Conservation (phyloP, 768 basidiomycete genomes). For the Amanita rubescens region DNA sequence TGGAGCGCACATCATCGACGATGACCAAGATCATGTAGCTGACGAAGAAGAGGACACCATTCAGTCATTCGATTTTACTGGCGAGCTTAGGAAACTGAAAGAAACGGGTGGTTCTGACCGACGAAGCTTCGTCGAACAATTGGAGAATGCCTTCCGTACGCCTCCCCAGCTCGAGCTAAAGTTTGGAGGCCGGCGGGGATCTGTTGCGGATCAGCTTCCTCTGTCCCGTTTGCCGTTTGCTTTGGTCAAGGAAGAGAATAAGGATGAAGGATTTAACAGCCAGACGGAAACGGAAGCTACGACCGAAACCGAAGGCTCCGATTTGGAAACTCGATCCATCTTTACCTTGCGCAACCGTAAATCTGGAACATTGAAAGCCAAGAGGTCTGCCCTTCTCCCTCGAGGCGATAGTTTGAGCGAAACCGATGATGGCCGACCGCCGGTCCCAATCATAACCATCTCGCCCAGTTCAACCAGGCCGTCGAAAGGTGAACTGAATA, state of each 20-base stretch:
- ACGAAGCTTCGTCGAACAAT: constrained; percentile 72
- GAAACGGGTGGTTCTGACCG: constrained; percentile 65
- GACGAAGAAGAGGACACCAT: constrained; percentile 58
- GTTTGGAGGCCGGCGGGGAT: constrained; percentile 24
- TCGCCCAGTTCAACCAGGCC: constrained; percentile 31
- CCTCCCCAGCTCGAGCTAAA: constrained; percentile 61
- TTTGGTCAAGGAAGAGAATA: constrained; percentile 8
- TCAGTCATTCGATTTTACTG: constrained; percentile 80
- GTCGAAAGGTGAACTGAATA: constrained; percentile 63
- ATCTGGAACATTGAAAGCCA: constrained; percentile 26
- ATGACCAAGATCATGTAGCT: constrained; percentile 13
- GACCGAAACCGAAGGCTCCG: constrained; percentile 11
- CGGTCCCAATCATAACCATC: constrained; percentile 14
- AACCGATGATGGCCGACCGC: constrained; percentile 16
- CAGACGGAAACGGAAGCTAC: constrained; percentile 22
- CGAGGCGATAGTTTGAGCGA: constrained; percentile 32
- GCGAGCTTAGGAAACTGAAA: constrained; percentile 62
- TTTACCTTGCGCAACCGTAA: constrained; percentile 19
- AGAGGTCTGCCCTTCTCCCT: constrained; percentile 32
- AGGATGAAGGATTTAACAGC: constrained; percentile 17
- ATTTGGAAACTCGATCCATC: constrained; percentile 10
- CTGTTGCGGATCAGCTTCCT: constrained; percentile 33
- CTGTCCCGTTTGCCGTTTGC: constrained; percentile 41
- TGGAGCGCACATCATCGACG: constrained; percentile 24
- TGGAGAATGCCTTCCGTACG: constrained; percentile 74